Percentiles rank a stretch among this genome's conserved stretches.
Conservation (phyloP, 139 green algal genomes). For the Axilococcus clingmanii region DNA sequence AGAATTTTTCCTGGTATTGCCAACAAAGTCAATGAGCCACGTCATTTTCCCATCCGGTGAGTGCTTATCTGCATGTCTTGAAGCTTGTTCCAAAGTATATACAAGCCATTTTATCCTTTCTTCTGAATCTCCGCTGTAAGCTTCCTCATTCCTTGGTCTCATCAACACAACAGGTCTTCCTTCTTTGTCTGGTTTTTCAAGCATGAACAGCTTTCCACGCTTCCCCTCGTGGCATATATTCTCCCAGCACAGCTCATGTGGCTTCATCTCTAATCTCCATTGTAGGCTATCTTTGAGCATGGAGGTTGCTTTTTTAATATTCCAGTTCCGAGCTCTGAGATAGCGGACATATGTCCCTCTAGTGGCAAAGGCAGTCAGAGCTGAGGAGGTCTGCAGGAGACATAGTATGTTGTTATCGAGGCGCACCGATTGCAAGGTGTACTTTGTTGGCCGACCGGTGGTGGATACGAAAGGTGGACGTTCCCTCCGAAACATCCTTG, state of each 20-base stretch:
- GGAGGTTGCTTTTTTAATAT: slow-evolving; percentile 49
- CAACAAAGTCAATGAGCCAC: slow-evolving; percentile 65
- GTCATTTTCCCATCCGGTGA: slow-evolving; percentile 58
- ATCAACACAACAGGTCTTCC: slow-evolving; percentile 65
- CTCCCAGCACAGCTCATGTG: slow-evolving; percentile 51
- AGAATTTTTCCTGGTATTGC: slow-evolving; percentile 55
- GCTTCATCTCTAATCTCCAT: slow-evolving; percentile 51
- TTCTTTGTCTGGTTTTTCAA: slow-evolving; percentile 41
- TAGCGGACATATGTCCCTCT: slow-evolving; percentile 63
- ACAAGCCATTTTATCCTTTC: slow-evolving; percentile 57
- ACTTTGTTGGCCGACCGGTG: neutral
- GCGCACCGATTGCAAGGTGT: neutral
- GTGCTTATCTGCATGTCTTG: slow-evolving; percentile 33
- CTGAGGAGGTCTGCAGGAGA: slow-evolving; percentile 7
- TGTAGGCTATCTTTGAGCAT: slow-evolving; percentile 39
- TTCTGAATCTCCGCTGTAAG: slow-evolving; percentile 10
- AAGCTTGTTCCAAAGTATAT: slow-evolving; percentile 66
- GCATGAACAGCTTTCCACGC: slow-evolving; percentile 60
- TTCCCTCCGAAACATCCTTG: too few relatives aligned
- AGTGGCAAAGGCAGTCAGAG: slow-evolving; percentile 35
- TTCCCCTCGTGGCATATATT: slow-evolving; percentile 40
- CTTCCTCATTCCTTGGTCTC: slow-evolving; percentile 44
- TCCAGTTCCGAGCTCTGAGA: slow-evolving; percentile 56
- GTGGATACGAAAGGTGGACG: neutral
- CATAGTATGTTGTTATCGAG: neutral